phyloP scores from a whole-genome alignment of 1,139 yeast genomes.

The Kodamaea ohmeri region DNA sequence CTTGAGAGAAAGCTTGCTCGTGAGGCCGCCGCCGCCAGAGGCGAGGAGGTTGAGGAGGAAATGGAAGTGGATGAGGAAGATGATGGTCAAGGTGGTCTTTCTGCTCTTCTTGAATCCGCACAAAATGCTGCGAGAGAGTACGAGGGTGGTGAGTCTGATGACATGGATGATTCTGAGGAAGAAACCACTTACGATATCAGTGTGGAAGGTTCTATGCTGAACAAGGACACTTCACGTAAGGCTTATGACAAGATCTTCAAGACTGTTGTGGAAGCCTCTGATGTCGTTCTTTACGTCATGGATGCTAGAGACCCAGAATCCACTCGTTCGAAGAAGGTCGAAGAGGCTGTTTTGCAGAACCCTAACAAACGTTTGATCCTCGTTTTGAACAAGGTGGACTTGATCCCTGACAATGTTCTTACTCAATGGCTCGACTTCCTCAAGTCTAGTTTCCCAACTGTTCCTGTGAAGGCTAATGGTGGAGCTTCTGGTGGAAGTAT shows the following conservation, averaged over 20 bases:
- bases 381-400: constrained; percentile 86
- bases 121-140: constrained; percentile 77
- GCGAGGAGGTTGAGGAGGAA: constrained; percentile 37
- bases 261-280: constrained; percentile 80
- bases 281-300: constrained; percentile 84
- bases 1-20: constrained; percentile 47
- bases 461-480: constrained; percentile 73
- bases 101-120: constrained; percentile 87
- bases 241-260: constrained; percentile 89
- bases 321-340: constrained; percentile 88
- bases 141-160: constrained; percentile 56
- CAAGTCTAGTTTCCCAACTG: constrained; percentile 82
- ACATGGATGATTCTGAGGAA: constrained; percentile 45
- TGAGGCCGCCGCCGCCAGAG: constrained; percentile 46
- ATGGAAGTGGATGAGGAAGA: constrained; percentile 43
- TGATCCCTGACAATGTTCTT: constrained; percentile 80
- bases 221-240: constrained; percentile 76
- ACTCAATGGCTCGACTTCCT: constrained; percentile 82
- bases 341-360: constrained; percentile 79
- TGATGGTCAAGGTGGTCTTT: constrained; percentile 60
- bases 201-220: background rate
- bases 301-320: constrained; percentile 98
- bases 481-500: constrained; percentile 57
- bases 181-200: constrained; percentile 33
- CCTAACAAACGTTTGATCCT: constrained; percentile 79